Conservation (phyloP, 768 basidiomycete genomes). For the Scleroderma bovista region DNA sequence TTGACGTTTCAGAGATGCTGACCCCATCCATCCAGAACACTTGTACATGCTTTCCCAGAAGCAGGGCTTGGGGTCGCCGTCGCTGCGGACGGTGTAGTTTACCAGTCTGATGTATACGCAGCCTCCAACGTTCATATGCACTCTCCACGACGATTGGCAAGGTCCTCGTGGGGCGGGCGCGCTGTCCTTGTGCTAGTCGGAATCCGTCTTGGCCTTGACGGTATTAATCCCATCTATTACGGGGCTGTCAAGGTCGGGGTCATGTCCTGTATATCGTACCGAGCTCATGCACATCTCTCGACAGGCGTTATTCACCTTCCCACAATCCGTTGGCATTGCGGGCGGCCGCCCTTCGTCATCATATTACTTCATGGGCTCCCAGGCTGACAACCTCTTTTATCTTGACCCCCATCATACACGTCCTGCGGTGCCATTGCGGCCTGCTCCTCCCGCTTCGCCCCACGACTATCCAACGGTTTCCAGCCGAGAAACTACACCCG, state of each 20-base stretch:
- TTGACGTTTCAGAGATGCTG: background rate
- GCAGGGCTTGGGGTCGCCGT: slow-evolving; percentile 77
- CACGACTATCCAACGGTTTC: slow-evolving; percentile 19
- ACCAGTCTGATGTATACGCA: slow-evolving; percentile 78
- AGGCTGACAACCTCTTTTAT: slow-evolving; percentile 83
- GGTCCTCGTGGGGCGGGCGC: slow-evolving; percentile 65
- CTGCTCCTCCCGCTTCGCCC: slow-evolving; percentile 30
- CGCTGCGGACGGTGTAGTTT: slow-evolving; percentile 78
- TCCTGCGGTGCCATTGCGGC: slow-evolving; percentile 66
- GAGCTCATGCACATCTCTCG: background rate
- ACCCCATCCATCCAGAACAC: slow-evolving; percentile 42
- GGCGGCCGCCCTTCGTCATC: slow-evolving; percentile 96
- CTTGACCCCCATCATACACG: slow-evolving; percentile 78
- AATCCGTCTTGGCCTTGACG: slow-evolving; percentile 82
- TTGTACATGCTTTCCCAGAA: slow-evolving; percentile 75
- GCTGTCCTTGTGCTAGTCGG: slow-evolving; percentile 86
- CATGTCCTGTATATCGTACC: background rate
- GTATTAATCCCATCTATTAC: slow-evolving; percentile 94
- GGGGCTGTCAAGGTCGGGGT: slow-evolving; percentile 67
- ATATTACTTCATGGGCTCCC: slow-evolving; percentile 94
- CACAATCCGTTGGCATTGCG: slow-evolving; percentile 94
- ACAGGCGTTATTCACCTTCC: slow-evolving; percentile 84
- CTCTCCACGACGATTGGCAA: slow-evolving; percentile 27
- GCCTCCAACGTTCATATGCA: slow-evolving; percentile 47
- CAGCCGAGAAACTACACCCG: slow-evolving; percentile 27